Base-by-base conservation (phyloP, 2,329 filamentous ascomycete species). In the Penicillium freii region DNA sequence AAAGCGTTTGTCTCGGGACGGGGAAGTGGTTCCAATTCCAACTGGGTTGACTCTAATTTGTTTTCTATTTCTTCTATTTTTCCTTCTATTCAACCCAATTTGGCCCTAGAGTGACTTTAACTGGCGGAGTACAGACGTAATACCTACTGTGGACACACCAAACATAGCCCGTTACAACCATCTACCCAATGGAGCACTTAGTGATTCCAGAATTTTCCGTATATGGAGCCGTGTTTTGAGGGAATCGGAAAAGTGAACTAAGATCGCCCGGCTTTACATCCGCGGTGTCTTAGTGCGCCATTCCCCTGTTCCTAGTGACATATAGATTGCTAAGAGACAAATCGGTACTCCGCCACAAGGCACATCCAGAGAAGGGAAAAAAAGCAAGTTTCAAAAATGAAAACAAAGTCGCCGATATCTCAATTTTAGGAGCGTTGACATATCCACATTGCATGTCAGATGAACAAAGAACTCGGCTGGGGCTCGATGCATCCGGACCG, bases 181-280 rank as follows among this genome's bases (percentile, higher is more conserved):
- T 33, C 25, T 7, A 33, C 42, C 23, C 23, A 40, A 55, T 52
- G 54, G 48, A 45, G 47, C 17, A 21, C 25, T 47, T 53, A 36
- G 49, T 53, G 39, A 49, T 67, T 67, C 65, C 59, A 67, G 65
- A 67, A 57, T 29, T 57, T 66, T 62, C 62, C 50, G 43, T 52
- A 21, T 43, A 54, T 50, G 39, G 49, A 51, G 47, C 34, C 48
- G 27, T 13, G 15, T 31, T 31, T 36, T 21, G 42, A 43, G 21
- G 42, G 49, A 45, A 51, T 54, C 27, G 36, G 31, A 48, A 51
- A 51, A 53, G 48, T 39, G 39, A 38, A 54, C 61, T 52, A 59
- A 43, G 63, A 64, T 64, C 63, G 60, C 31, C 62, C 64, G 64
- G 64, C 57, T 66, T 66, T 33, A 31, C 58, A 63, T 65, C 64